Evolutionary conservation across 768 basidiomycete species (phyloP).

Genomic region (Fomitopsis pulvina): DNA sequence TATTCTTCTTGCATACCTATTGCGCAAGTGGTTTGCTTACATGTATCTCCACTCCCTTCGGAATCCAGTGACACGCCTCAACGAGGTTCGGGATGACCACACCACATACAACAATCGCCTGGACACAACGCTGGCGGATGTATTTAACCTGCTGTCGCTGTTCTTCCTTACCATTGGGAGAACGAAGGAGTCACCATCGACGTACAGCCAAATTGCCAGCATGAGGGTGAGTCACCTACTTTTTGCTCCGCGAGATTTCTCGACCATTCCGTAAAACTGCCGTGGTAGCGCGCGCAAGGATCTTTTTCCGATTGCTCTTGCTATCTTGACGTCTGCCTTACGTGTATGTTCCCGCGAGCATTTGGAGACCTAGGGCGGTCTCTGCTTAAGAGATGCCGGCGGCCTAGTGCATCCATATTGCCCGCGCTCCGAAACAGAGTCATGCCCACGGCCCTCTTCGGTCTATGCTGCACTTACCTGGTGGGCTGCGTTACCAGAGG

Average conservation of each 20-base stretch:
- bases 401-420: neutral
- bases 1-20: too few species aligned
- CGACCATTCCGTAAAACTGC: too few species aligned
- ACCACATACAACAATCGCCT: conserved; percentile 79
- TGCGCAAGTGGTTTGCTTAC: too few species aligned
- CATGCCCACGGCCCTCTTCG: neutral
- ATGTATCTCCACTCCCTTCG: too few species aligned
- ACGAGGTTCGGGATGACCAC: conserved; percentile 80
- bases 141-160: conserved; percentile 89
- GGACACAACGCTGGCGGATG: conserved; percentile 93
- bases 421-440: neutral
- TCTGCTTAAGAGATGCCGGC: neutral
- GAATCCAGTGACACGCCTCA: conserved; percentile 75
- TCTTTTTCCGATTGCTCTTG: neutral
- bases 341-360: neutral
- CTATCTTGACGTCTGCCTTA: neutral
- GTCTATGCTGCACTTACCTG: too few species aligned
- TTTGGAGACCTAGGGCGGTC: neutral
- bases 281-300: too few species aligned
- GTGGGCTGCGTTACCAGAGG: too few species aligned
- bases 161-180: conserved; percentile 99
- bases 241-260: neutral
- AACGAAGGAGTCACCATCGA: conserved; percentile 89
- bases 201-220: conserved; percentile 92
- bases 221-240: conserved; percentile 74